These are phyloP conservation scores for Rhododendron mucronatum DNA, from an alignment of 148 eudicot genomes.

Conservation along the genomic window DNA sequence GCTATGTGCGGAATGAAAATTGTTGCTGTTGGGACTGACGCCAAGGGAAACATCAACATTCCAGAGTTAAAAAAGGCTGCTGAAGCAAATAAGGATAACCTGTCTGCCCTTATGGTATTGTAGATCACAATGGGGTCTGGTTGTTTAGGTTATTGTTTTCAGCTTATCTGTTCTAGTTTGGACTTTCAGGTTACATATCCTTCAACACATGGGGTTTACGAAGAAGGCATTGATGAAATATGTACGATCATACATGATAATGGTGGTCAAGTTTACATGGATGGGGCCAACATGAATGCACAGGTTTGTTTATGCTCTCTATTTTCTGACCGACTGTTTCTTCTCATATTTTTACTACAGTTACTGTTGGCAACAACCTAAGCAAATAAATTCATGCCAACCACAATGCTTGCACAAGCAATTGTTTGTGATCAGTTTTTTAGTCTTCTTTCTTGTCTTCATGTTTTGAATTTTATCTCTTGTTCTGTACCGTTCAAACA, in stretches of 20 bases:
- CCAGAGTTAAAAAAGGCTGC: slow-evolving; percentile 89
- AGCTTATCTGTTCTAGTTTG: slow-evolving; percentile 1
- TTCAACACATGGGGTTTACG: slow-evolving; percentile 98
- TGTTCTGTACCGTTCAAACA: not conserved
- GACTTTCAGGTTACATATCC: slow-evolving; percentile 86
- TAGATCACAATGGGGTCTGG: not conserved
- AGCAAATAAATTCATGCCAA: not conserved
- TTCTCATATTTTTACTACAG: not conserved
- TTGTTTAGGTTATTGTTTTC: not conserved
- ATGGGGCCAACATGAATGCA: slow-evolving; percentile 99
- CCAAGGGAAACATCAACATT: slow-evolving; percentile 92
- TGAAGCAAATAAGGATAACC: slow-evolving; percentile 75
- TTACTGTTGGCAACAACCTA: not conserved
- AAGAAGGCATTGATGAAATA: slow-evolving; percentile 97
- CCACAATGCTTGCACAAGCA: not conserved
- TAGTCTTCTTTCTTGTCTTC: not conserved
- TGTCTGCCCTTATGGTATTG: slow-evolving; percentile 88
- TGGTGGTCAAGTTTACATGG: slow-evolving; percentile 99
- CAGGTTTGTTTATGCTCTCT: slow-evolving; percentile 47
- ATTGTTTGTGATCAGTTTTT: not conserved
- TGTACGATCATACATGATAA: slow-evolving; percentile 95
- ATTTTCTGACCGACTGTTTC: not conserved
- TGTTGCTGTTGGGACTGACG: slow-evolving; percentile 90
- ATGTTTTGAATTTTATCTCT: not conserved
- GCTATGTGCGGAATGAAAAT: slow-evolving; percentile 99